Evolutionary conservation across 345 rosid species (phyloP).

Genomic region (Gossypium raimondii): DNA sequence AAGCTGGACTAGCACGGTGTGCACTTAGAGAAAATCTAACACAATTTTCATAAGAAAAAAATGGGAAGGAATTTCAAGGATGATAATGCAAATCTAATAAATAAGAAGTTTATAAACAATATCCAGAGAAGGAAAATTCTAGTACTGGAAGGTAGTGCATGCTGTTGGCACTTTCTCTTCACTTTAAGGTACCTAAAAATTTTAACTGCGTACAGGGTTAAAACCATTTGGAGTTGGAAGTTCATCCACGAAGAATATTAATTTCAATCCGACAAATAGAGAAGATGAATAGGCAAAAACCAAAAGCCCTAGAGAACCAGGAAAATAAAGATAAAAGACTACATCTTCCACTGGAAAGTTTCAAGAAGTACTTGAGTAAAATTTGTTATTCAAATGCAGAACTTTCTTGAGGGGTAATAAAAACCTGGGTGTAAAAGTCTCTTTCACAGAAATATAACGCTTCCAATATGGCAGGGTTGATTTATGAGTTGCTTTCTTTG

Average conservation of each 20-base stretch:
- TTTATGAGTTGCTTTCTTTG: slow-evolving; percentile 77
- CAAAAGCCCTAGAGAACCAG: background rate
- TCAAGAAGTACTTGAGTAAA: background rate
- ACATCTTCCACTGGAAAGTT: background rate
- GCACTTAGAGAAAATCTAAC: too few relatives aligned
- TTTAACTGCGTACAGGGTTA: background rate
- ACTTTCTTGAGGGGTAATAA: slow-evolving; percentile 15
- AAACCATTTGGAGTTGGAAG: background rate
- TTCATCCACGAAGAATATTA: background rate
- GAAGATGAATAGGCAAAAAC: background rate
- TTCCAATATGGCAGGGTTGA: slow-evolving; percentile 86
- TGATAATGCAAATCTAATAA: background rate
- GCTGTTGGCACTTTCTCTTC: background rate
- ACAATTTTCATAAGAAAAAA: background rate
- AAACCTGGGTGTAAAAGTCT: slow-evolving; percentile 68
- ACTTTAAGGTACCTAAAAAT: background rate
- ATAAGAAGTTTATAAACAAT: background rate
- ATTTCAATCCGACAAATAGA: background rate
- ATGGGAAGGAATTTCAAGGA: background rate
- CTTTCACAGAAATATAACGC: slow-evolving; percentile 73
- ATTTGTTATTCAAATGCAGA: background rate
- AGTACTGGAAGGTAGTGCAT: background rate
- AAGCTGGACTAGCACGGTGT: background rate
- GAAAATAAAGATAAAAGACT: background rate
- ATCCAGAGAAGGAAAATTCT: background rate